Conservation (phyloP, 139 green algal genomes). For the Chloropicon primus region DNA sequence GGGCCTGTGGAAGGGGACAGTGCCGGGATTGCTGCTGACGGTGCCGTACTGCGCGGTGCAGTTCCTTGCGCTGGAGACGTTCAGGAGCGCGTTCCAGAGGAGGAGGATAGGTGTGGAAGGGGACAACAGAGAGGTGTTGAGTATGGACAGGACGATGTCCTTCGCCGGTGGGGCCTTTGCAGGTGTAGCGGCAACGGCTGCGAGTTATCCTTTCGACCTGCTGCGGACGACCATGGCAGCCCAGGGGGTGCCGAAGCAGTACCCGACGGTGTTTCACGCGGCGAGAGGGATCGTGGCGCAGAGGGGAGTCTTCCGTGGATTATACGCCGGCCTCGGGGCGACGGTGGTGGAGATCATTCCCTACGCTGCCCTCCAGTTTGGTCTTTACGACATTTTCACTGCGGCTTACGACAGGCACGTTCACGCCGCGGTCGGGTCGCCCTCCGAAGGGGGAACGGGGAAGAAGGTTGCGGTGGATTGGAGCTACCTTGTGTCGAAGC, state of each 20-base stretch:
- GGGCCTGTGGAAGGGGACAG: constrained; percentile 85
- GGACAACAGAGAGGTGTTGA: neutral
- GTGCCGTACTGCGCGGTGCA: constrained; percentile 95
- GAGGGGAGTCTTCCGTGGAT: constrained; percentile 23
- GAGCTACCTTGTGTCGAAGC: neutral
- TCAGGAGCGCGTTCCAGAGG: constrained; percentile 14
- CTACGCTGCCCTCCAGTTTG: constrained; percentile 79
- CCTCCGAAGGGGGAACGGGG: no score
- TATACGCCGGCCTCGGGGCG: constrained; percentile 73
- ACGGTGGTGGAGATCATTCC: constrained; percentile 96
- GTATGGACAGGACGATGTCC: constrained; percentile 26
- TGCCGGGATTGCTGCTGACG: constrained; percentile 80
- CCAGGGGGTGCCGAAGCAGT: constrained; percentile 80
- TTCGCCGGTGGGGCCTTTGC: constrained; percentile 74
- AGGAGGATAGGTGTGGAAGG: neutral
- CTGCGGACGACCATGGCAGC: constrained; percentile 88
- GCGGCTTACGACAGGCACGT: constrained; percentile 4
- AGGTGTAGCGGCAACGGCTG: constrained; percentile 73
- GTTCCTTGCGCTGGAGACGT: constrained; percentile 79
- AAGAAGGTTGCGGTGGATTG: no score
- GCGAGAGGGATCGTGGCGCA: constrained; percentile 19
- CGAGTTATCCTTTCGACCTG: constrained; percentile 97
- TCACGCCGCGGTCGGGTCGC: no score
- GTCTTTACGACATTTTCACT: constrained; percentile 70
- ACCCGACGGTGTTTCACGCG: constrained; percentile 53